phyloP scores from a whole-genome alignment of 2,329 filamentous ascomycete species.

The Hansfordia pulvinata region DNA sequence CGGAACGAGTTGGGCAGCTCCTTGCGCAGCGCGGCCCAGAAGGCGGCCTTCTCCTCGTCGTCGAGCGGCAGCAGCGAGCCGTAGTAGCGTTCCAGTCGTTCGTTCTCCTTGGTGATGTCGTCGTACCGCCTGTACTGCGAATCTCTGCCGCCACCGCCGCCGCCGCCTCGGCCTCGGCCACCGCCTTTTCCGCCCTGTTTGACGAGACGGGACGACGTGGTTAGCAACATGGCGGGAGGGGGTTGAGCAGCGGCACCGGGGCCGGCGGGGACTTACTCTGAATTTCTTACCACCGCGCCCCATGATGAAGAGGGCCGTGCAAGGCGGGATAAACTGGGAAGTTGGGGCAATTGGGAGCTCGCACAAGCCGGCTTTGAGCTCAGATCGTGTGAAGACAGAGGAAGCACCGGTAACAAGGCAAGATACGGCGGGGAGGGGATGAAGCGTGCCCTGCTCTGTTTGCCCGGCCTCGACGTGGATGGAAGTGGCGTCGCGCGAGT shows the following conservation, averaged over 20 bases:
- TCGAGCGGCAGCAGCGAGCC: slow-evolving; percentile 62
- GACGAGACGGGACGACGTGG: not conserved
- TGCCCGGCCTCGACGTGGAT: no score
- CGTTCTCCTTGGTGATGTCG: slow-evolving; percentile 65
- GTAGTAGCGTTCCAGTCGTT: slow-evolving; percentile 79
- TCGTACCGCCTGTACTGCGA: slow-evolving; percentile 30
- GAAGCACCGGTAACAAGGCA: no score
- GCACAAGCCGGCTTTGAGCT: slow-evolving; percentile 1
- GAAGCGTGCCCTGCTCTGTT: no score
- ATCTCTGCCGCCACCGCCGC: slow-evolving; percentile 28
- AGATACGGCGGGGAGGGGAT: no score
- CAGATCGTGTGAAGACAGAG: no score
- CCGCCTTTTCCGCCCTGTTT: slow-evolving; percentile 9
- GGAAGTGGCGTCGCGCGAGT: no score
- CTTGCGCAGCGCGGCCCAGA: slow-evolving; percentile 72
- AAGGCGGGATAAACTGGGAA: no score
- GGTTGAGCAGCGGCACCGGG: not conserved
- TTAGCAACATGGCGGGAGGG: not conserved
- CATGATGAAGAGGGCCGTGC: no score
- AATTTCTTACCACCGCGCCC: slow-evolving; percentile 12
- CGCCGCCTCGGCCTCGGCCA: slow-evolving; percentile 20
- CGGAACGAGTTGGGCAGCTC: slow-evolving; percentile 96
- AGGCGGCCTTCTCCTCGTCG: slow-evolving; percentile 63
- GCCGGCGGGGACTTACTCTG: slow-evolving; percentile 9
- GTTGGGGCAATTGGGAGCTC: not conserved